Evolutionary conservation across 1,139 yeast genomes (phyloP).

Genomic region (Meyerozyma guilliermondii): DNA sequence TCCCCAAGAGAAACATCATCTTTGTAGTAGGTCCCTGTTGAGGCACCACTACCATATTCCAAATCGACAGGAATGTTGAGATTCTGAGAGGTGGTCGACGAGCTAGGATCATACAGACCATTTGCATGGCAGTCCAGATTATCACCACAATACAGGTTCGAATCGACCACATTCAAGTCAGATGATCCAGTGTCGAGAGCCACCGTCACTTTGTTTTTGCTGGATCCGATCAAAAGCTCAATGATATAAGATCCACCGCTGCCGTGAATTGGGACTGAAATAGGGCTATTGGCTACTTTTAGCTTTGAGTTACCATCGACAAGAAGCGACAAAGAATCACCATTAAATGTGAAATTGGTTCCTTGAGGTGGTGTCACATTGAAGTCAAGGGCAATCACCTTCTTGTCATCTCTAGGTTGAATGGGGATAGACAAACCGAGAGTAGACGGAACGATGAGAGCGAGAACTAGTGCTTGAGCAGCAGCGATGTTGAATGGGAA

Average conservation of each 20-base stretch:
- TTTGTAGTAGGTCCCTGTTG: conserved; percentile 6
- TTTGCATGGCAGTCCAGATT: background rate
- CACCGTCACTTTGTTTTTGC: conserved; percentile 6
- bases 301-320: no score
- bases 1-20: conserved; percentile 7
- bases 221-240: conserved; percentile 7
- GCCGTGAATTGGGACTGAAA: no score
- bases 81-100: conserved; percentile 7
- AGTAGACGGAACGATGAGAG: no score
- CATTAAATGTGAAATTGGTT: no score
- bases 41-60: conserved; percentile 8
- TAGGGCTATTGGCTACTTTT: no score
- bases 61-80: conserved; percentile 3
- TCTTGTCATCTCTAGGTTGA: no score
- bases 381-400: no score
- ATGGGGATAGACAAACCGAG: no score
- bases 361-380: no score
- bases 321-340: no score
- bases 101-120: conserved; percentile 6
- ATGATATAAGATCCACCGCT: conserved; percentile 7
- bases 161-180: conserved; percentile 10
- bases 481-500: no score
- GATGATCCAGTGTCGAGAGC: conserved; percentile 12
- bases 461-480: no score
- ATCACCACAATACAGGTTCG: background rate